Conservation (phyloP, 2,329 filamentous ascomycete species). For the Xylaria sp. region DNA sequence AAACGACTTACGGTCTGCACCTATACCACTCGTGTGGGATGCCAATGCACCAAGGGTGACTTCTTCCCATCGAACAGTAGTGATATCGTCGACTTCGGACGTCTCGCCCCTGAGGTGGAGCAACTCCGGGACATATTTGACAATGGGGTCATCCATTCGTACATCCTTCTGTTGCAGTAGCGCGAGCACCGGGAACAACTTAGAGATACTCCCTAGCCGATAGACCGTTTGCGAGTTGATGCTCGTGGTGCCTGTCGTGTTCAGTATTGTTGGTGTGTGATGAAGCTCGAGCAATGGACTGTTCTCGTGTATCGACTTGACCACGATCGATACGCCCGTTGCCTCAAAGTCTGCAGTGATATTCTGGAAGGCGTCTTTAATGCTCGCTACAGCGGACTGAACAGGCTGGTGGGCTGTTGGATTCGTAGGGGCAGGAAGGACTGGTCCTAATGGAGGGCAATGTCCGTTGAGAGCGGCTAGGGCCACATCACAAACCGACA, state of each 20-base stretch:
- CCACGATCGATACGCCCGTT: slow-evolving; percentile 43
- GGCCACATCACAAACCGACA: slow-evolving; percentile 21
- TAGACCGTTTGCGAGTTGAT: slow-evolving; percentile 41
- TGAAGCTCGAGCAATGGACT: slow-evolving; percentile 43
- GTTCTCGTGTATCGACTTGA: slow-evolving; percentile 47
- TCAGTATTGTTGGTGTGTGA: slow-evolving; percentile 41
- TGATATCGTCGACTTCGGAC: slow-evolving; percentile 28
- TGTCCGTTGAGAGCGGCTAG: slow-evolving; percentile 36
- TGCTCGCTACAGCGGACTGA: slow-evolving; percentile 27
- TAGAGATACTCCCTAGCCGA: slow-evolving; percentile 43
- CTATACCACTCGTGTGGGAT: slow-evolving; percentile 35
- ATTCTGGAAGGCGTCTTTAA: slow-evolving; percentile 34
- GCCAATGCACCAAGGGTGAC: slow-evolving; percentile 31
- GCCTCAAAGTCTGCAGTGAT: slow-evolving; percentile 33
- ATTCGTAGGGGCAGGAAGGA: slow-evolving; percentile 41
- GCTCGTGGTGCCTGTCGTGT: slow-evolving; percentile 31
- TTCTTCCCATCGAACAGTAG: slow-evolving; percentile 31
- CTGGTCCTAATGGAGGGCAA: slow-evolving; percentile 48
- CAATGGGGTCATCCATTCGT: slow-evolving; percentile 28
- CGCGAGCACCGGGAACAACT: slow-evolving; percentile 34
- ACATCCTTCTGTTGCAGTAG: slow-evolving; percentile 28
- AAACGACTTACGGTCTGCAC: slow-evolving; percentile 26
- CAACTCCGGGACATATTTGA: slow-evolving; percentile 33
- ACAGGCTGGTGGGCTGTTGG: slow-evolving; percentile 39
- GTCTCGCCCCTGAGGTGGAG: slow-evolving; percentile 27